phyloP scores from a whole-genome alignment of 2,329 filamentous ascomycete species.

The Alternaria brassicae region DNA sequence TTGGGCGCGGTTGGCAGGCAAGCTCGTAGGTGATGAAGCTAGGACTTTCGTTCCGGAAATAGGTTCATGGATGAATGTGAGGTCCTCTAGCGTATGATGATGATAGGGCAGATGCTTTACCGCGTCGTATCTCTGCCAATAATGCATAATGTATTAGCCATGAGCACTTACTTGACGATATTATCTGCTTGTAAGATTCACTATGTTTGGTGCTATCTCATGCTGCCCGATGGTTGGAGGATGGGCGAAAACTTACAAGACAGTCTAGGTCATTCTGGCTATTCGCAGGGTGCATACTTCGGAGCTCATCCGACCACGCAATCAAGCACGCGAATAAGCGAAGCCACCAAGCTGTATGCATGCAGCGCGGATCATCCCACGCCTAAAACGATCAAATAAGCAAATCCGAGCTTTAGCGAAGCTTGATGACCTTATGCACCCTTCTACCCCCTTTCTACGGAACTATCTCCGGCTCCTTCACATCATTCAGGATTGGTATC shows the following conservation, averaged over 20 bases:
- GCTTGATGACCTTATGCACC: neutral
- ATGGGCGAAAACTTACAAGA: neutral
- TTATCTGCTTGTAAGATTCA: neutral
- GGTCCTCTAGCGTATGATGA: conserved; percentile 1
- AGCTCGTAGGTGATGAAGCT: neutral
- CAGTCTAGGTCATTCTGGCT: neutral
- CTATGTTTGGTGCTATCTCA: neutral
- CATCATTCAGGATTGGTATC: neutral
- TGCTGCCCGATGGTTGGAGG: neutral
- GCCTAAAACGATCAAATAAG: neutral
- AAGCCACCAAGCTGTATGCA: neutral
- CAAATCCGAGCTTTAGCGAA: conserved; percentile 9
- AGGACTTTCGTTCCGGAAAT: neutral
- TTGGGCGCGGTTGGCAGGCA: conserved; percentile 7
- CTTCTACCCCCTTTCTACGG: neutral
- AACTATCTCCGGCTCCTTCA: neutral
- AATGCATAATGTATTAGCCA: conserved; percentile 6
- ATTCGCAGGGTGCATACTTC: neutral
- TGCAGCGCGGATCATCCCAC: neutral
- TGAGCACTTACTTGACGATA: neutral
- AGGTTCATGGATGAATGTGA: conserved; percentile 2
- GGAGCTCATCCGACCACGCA: neutral
- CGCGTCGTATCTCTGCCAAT: conserved; percentile 1
- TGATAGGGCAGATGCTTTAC: conserved; percentile 1
- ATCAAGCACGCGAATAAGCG: neutral